phyloP scores from a whole-genome alignment of 805 yeast species.

The Sugiyamaella americana region DNA sequence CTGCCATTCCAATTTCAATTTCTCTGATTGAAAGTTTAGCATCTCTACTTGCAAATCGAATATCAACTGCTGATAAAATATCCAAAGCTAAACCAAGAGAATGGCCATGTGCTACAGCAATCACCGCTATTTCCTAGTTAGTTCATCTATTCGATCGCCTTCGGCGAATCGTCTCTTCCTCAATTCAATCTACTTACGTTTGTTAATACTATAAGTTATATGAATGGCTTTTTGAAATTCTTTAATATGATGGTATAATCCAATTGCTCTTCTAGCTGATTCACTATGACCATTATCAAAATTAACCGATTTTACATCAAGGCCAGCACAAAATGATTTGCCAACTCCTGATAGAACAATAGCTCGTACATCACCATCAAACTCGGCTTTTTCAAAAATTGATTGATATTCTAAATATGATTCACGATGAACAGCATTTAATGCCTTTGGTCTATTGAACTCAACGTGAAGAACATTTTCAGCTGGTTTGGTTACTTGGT shows the following conservation, averaged over 20 bases:
- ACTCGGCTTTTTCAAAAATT: conserved; percentile 42
- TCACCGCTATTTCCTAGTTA: conserved; percentile 40
- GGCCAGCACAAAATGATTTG: conserved; percentile 57
- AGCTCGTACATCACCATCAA: conserved; percentile 41
- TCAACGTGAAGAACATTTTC: conserved; percentile 51
- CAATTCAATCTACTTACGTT: conserved; percentile 22
- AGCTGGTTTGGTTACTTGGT: conserved; percentile 36
- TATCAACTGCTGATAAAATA: conserved; percentile 51
- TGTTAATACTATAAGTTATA: conserved; percentile 25
- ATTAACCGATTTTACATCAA: conserved; percentile 42
- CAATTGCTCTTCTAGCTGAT: conserved; percentile 27
- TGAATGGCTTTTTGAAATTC: conserved; percentile 55
- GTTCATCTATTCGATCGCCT: not conserved
- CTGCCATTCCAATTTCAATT: conserved; percentile 66
- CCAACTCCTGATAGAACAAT: conserved; percentile 55
- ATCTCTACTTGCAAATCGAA: conserved; percentile 51
- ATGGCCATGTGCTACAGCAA: conserved; percentile 60
- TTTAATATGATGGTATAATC: conserved; percentile 36
- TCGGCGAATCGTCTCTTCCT: not conserved
- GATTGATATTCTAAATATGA: conserved; percentile 54
- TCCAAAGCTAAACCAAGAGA: conserved; percentile 65
- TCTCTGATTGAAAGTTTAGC: conserved; percentile 57
- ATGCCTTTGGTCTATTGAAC: conserved; percentile 52
- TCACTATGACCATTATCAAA: conserved; percentile 21
- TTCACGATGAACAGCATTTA: conserved; percentile 51